Evolutionary conservation across 768 basidiomycete genomes (phyloP), one percentile per base, ranked within the genome.

Genomic region (Tubosaeta sp.): DNA sequence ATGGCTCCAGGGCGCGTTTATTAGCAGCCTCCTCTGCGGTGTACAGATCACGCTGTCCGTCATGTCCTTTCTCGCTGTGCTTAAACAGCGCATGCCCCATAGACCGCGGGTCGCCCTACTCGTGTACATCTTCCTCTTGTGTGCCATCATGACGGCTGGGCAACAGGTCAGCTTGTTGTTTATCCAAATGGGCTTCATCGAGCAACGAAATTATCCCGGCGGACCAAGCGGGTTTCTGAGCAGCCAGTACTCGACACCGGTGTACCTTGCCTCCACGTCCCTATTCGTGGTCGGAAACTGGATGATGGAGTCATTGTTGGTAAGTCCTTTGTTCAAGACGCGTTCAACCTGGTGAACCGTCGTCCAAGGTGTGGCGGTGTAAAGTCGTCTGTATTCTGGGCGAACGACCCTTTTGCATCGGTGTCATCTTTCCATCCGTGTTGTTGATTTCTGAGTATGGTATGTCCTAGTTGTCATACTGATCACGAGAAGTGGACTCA

Each of bases 1-100:
- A 27, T 61, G 59, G 59, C 60, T 61, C 7, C 59, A 61, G 48
- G 59, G 59, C 44, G 59, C 59, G 9, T 59, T 62, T 32, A 14
- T 61, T 27, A 41, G 60, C 41, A 59, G 49, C 19, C 51, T 61
- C 27, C 49, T 62, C 41, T 61, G 60, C 9, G 59, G 59, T 3
- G 19, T 56, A 21, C 59, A 62, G 19, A 51, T 59, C 40, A 53
- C 57, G 10, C 53, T 61, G 10, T 62, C 60, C 6, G 12, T 8
- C 46, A 46, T 62, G 44, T 59, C 60, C 46, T 61, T 61, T 31
- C 19, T 55, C 11, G 52, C 53, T 0, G 59, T 61, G 8, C 51
- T 61, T 45, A 55, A 41, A 35, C 56, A 59, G 14, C 36, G n/a
- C 24, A 24, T 58, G 21, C 44, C 9, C 11, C 57, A 14, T 18